phyloP scores from a whole-genome alignment of 2,329 filamentous ascomycete species.

The Stachybotrys chartarum region DNA sequence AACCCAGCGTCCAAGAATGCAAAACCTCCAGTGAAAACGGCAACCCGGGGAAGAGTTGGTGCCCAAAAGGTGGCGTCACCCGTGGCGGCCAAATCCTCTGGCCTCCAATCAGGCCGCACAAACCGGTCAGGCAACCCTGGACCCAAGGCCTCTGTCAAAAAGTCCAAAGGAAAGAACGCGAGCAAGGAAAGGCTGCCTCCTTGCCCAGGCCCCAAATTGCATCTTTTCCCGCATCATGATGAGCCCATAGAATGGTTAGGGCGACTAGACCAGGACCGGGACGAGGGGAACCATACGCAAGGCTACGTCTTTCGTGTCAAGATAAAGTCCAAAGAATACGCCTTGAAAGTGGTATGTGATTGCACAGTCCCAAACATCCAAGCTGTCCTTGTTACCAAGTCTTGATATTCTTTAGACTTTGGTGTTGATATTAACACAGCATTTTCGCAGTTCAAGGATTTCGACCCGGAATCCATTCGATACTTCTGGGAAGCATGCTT shows the following conservation, averaged over 20 bases:
- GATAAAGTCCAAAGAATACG: neutral
- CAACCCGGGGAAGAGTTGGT: no score
- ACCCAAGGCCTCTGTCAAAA: no score
- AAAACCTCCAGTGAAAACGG: no score
- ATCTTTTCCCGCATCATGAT: neutral
- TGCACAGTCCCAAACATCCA: neutral
- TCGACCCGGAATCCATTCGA: neutral
- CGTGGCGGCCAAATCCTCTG: no score
- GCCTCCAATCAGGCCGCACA: no score
- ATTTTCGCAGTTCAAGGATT: neutral
- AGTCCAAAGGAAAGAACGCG: no score
- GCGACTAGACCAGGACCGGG: neutral
- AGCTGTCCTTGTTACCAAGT: neutral
- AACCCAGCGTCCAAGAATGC: no score
- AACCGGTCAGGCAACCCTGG: no score
- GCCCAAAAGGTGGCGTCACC: no score
- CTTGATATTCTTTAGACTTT: neutral
- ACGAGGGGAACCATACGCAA: neutral
- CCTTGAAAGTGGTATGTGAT: neutral
- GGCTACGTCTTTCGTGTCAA: slow-evolving; percentile 1
- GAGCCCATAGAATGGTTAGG: neutral
- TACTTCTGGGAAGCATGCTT: neutral
- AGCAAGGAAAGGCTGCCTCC: neutral
- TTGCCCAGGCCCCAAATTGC: neutral
- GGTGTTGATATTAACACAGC: neutral